Base-by-base conservation (phyloP, 192 early-diverging fungal species). In the Mortierella hygrophila region DNA sequence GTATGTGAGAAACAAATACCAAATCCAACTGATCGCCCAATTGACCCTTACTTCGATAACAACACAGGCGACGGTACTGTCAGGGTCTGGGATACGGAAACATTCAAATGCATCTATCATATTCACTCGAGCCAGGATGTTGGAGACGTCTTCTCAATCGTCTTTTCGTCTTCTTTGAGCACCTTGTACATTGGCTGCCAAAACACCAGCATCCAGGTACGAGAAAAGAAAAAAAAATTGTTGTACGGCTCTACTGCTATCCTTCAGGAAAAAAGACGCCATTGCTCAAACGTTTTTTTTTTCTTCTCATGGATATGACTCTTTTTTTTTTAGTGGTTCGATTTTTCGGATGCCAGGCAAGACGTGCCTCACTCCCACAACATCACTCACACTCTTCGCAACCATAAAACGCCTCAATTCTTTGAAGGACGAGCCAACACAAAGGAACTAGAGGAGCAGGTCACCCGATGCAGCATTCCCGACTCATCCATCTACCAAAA, bases 161-260 rank as follows among this genome's bases (percentile, higher is more conserved):
- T 92, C 38, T 94, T 93, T 77, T 93, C 91, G 20, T 82, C 83
- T 23, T 38, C 75, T 21, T 87, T 87, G 8, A 91, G 93, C 18
- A 89, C 83, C 8, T 77, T 96, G 75, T 93, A 92, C 46, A 92
- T 96, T 75, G 95, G 95, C 0, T 94, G 94, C 76, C 94, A 96
- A 79, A 95, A 96, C 82, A 95, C 95, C 13, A 94, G 93, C 77
- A 93, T 96, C 75, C 94, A 95, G 90, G 92, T 90, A 90, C 20
- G 54, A 20, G 16, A n/a, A 15, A 35, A 1, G 8, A 26, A 10
- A 9, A 26, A 57, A 6, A 57, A 0, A 0, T 65, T 65, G 60
- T 65, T 4, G 26, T 11, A 65, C 7, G 23, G 23, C 35, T 41
- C 10, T n/a, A 3, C 54, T 46, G 26, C 16, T 29, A 42, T 55